Base-by-base conservation (phyloP, 257 asterid genomes). In the Nemophila menziesii region DNA sequence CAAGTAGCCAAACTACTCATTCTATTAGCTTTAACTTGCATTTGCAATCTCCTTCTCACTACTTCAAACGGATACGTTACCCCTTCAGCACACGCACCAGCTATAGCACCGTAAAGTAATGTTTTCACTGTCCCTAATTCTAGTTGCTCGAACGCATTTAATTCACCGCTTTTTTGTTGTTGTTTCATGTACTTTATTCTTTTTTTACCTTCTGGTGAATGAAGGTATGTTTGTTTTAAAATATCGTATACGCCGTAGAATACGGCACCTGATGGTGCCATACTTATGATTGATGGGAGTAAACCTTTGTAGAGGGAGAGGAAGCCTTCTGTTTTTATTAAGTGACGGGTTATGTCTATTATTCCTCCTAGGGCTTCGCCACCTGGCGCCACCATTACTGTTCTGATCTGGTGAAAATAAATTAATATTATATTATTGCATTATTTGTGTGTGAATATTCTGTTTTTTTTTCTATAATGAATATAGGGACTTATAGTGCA, bases 191-290 rank as follows among this genome's bases (percentile, higher is more conserved):
- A 55, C 43, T 55, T 70, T 42, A 79, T 71, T 65, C 98, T 75
- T 56, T 59, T 62, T 60, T 64, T 68, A 16, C 98, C 96, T 67
- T 77, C 76, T 10, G 92, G 83, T 44, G 98, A 80, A 43, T 22
- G 84, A 54, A 89, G 74, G 64, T 74, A 89, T 38, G 93, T 58
- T 6, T 92, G 72, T 74, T 89, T 89, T 51, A 89, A 63, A 44
- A 89, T 84, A 52, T 89, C 98, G 55, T 84, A 89, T 26, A 84
- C 92, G 52, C 94, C 96, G 36, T 89, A 89, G 72, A 78, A 89
- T 45, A 89, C 94, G 33, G 98, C 98, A 54, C 98, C 98, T 26
- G 94, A 76, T 52, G 98, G 98, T 20, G 96, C 98, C 98, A 89
- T 89, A 79, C 98, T 84, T 38, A 89, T 70, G 63, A 89, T 74